Evolutionary conservation across 2,329 filamentous ascomycete species (phyloP).

Genomic region (Ceratocystis huliohia): DNA sequence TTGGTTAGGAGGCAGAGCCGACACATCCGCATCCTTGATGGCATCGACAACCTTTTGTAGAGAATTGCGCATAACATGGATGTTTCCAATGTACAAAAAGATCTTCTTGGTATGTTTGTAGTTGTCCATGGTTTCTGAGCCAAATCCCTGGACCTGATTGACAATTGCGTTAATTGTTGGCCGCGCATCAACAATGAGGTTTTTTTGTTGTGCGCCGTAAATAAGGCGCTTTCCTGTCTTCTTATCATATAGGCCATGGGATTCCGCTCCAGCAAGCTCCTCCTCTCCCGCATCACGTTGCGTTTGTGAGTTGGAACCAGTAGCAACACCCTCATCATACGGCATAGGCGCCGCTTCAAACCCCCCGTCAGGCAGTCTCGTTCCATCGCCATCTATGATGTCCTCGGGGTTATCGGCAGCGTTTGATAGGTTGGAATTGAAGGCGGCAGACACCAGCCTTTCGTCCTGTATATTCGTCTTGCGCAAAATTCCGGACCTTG

Average conservation of each 20-base stretch:
- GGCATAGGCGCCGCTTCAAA: constrained; percentile 12
- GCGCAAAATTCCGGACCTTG: constrained; percentile 69
- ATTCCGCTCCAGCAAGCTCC: constrained; percentile 23
- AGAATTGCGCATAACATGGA: constrained; percentile 93
- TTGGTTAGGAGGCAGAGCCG: constrained; percentile 65
- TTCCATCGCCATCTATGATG: not conserved
- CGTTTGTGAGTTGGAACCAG: not conserved
- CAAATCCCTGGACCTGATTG: constrained; percentile 85
- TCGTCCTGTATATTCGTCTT: constrained; percentile 94
- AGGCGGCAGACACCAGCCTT: constrained; percentile 82
- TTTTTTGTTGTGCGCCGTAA: constrained; percentile 85
- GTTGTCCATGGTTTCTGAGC: constrained; percentile 95
- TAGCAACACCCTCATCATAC: not conserved
- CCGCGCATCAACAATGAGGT: constrained; percentile 89
- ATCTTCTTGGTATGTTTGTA: constrained; percentile 86
- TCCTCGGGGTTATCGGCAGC: constrained; percentile 2
- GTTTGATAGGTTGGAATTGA: constrained; percentile 52
- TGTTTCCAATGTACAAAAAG: constrained; percentile 94
- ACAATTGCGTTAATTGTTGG: constrained; percentile 89
- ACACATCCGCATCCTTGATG: constrained; percentile 83
- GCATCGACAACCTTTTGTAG: constrained; percentile 75
- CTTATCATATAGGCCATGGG: constrained; percentile 38
- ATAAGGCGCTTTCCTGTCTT: constrained; percentile 52
- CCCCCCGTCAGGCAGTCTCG: not conserved
- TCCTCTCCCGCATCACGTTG: constrained; percentile 4